Percentiles rank a stretch among this genome's conserved stretches.
These are phyloP conservation scores for Trichocladium uniseriatum DNA, from an alignment of 495 filamentous ascomycete genomes.

Conservation along the genomic window DNA sequence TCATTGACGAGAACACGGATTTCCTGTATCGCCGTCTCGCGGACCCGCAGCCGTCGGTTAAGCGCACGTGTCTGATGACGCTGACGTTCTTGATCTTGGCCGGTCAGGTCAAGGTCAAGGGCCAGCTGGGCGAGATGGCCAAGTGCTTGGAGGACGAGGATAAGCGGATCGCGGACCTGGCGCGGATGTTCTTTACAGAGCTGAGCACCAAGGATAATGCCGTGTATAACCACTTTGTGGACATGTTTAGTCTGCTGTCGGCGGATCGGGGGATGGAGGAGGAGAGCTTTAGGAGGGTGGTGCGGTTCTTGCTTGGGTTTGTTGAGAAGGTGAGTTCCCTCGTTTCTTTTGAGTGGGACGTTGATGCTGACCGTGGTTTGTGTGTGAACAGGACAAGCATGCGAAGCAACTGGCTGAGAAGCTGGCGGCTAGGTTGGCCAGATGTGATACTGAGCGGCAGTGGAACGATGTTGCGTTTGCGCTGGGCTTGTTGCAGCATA, in stretches of 20 bases:
- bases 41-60: conserved; percentile 79
- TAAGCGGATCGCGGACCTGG: conserved; percentile 84
- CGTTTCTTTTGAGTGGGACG: conserved; percentile 1
- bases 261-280: conserved; percentile 76
- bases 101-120: conserved; percentile 98
- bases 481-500: conserved; percentile 80
- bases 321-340: conserved; percentile 78
- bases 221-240: conserved; percentile 98
- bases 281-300: conserved; percentile 69
- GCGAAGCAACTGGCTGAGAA: conserved; percentile 93
- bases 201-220: conserved; percentile 96
- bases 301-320: conserved; percentile 89
- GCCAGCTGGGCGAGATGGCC: conserved; percentile 98
- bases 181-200: conserved; percentile 98
- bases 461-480: conserved; percentile 97
- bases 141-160: conserved; percentile 96
- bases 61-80: conserved; percentile 97
- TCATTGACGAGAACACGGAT: conserved; percentile 98
- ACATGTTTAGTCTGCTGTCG: conserved; percentile 92
- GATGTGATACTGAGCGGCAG: conserved; percentile 86
- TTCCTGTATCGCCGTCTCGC: conserved; percentile 91
- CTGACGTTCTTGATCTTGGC: conserved; percentile 95
- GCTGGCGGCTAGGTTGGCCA: conserved; percentile 72
- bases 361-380: not conserved
- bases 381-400: conserved; percentile 71